These are phyloP conservation scores for Vaccinium corymbosum DNA, from an alignment of 148 eudicot species.

Conservation along the genomic window DNA sequence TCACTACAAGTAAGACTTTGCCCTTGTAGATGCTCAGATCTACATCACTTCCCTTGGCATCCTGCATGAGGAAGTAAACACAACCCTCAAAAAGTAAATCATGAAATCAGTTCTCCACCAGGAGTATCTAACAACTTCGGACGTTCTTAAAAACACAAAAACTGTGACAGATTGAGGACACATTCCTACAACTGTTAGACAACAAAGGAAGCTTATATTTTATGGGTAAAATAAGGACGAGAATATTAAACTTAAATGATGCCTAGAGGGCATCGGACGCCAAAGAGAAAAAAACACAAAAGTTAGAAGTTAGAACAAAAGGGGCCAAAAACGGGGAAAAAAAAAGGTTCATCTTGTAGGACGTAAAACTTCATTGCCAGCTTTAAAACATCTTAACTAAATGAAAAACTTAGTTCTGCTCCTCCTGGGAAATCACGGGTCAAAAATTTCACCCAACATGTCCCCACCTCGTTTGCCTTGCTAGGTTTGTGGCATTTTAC, in stretches of 20 bases:
- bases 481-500: neutral
- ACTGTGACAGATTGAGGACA: neutral
- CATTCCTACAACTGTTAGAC: neutral
- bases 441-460: neutral
- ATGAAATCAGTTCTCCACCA: neutral
- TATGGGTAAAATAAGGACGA: neutral
- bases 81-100: neutral
- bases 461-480: neutral
- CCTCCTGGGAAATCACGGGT: neutral
- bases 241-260: neutral
- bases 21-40: constrained; percentile 60
- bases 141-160: neutral
- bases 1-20: constrained; percentile 66
- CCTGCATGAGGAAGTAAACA: constrained; percentile 32
- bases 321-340: neutral
- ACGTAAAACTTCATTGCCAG: neutral
- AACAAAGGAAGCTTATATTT: neutral
- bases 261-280: neutral
- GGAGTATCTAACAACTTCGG: neutral
- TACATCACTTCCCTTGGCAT: constrained; percentile 63
- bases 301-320: neutral
- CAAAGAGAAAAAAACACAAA: neutral
- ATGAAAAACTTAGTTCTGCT: neutral
- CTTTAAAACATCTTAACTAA: neutral
- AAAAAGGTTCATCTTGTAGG: neutral